A percentile compares a stretch with the other conserved stretches of the same genome.
Conservation (phyloP, 2,329 filamentous ascomycete species). For the Sclerotinia minor region DNA sequence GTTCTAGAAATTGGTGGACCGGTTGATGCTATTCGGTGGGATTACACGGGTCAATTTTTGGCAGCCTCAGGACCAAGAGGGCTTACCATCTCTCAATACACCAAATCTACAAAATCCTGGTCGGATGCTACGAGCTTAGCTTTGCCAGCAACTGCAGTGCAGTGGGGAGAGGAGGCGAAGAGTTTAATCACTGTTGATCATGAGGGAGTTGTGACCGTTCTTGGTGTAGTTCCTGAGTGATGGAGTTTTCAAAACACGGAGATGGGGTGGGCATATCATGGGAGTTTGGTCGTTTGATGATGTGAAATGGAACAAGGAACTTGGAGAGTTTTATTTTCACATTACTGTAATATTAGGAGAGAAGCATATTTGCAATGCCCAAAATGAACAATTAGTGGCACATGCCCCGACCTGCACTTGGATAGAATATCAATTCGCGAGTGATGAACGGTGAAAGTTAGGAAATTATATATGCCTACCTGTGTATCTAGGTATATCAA, state of each 20-base stretch:
- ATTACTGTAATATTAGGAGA: constrained; percentile 22
- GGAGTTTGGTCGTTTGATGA: constrained; percentile 22
- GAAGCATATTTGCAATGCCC: constrained; percentile 11
- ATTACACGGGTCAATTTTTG: constrained; percentile 92
- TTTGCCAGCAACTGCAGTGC: constrained; percentile 68
- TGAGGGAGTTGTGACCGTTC: constrained; percentile 73
- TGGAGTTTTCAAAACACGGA: not conserved
- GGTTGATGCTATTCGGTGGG: constrained; percentile 80
- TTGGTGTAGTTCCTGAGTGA: constrained; percentile 46
- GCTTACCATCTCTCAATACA: constrained; percentile 84
- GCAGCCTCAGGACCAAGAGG: constrained; percentile 78
- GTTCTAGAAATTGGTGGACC: constrained; percentile 79
- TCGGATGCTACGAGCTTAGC: constrained; percentile 79
- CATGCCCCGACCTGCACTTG: not conserved
- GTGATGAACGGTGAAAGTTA: not conserved
- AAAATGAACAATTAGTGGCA: constrained; percentile 19
- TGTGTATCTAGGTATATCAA: not conserved
- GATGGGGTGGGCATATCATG: constrained; percentile 18
- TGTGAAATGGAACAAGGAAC: constrained; percentile 14
- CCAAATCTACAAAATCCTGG: constrained; percentile 85
- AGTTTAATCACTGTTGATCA: constrained; percentile 72
- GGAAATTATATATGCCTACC: too few relatives aligned
- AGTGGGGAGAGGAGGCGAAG: constrained; percentile 76
- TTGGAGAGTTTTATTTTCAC: constrained; percentile 4
- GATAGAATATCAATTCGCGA: not conserved